Percentiles rank a stretch among this genome's conserved stretches.
phyloP scores from a whole-genome alignment of 495 filamentous ascomycete species.

The Neurospora sublineolata region DNA sequence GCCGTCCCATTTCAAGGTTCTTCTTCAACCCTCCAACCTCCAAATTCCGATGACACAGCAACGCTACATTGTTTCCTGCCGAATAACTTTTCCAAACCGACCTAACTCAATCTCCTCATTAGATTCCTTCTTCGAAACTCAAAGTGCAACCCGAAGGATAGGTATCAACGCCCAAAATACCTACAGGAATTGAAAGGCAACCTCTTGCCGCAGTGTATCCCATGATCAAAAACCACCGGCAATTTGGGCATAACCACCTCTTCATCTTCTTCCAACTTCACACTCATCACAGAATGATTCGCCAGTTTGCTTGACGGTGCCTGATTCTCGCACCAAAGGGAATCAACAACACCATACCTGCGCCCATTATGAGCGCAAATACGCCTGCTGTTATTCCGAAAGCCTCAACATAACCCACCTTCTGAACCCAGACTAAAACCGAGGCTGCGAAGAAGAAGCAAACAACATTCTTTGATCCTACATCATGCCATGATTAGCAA shows the following conservation, averaged over 20 bases:
- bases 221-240: neutral
- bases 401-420: constrained; percentile 36
- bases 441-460: constrained; percentile 23
- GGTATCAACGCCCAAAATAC: neutral
- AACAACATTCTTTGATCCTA: constrained; percentile 23
- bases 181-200: neutral
- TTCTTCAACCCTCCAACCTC: neutral
- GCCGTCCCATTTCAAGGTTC: neutral
- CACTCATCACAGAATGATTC: constrained; percentile 16
- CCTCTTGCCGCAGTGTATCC: neutral
- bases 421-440: constrained; percentile 36
- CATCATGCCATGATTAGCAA: neutral
- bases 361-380: constrained; percentile 18
- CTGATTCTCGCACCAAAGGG: constrained; percentile 20
- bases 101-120: neutral
- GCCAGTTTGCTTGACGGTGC: constrained; percentile 19
- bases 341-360: constrained; percentile 20
- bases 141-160: neutral
- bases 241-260: neutral
- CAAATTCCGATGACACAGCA: neutral
- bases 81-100: neutral
- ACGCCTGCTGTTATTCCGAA: constrained; percentile 45
- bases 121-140: neutral
- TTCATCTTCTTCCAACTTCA: neutral
- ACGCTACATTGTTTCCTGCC: neutral